Base-by-base conservation (phyloP, 441 rosid species). In the Daphne laureola region DNA sequence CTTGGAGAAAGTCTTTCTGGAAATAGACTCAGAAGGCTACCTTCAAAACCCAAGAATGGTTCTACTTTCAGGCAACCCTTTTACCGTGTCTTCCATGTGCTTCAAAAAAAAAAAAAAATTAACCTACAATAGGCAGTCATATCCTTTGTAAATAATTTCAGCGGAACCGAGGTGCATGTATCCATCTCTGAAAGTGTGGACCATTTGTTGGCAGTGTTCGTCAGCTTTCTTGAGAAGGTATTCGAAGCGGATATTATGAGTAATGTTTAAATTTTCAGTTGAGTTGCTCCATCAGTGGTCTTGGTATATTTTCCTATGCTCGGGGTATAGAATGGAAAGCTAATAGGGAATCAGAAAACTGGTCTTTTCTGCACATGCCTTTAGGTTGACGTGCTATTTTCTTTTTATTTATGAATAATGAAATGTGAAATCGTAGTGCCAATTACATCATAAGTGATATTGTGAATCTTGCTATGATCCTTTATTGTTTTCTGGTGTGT, bases 161-260 rank as follows among this genome's bases (percentile, higher is more conserved):
- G 96, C 54, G 96, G 98, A 17, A 84, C 90, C 26, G 95, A 88
- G 73, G 84, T 78, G 38, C 68, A 64, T 57, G 57, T 88, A 35
- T 72, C 71, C 64, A 59, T 78, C 43, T 70, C 63, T 54, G 95
- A 75, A 68, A 74, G 78, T 53, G 40, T 53, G 55, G 84, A 78
- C 25, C 62, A 51, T 71, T 71, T 86, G 42, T 59, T 48, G 58
- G 67, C 64, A 18, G 80, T 66, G 11, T 67, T 84, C 57, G 55
- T 54, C 41, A 12, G 48, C 66, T 82, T 79, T 63, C 65, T 82
- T 66, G 78, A 51, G 44, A 91, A 88, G 98, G 98, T 90, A 48
- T 64, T 67, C 31, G 38, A 31, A 31, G 36, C 5, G 36, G 36
- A 31, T 8, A 5, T 6, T 6, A 31, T 8, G 38, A 31, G 38